Percentiles rank a stretch among this genome's conserved stretches.
These are phyloP conservation scores for Fusarium sp. DNA, from an alignment of 2,329 filamentous ascomycete genomes.

Conservation along the genomic window DNA sequence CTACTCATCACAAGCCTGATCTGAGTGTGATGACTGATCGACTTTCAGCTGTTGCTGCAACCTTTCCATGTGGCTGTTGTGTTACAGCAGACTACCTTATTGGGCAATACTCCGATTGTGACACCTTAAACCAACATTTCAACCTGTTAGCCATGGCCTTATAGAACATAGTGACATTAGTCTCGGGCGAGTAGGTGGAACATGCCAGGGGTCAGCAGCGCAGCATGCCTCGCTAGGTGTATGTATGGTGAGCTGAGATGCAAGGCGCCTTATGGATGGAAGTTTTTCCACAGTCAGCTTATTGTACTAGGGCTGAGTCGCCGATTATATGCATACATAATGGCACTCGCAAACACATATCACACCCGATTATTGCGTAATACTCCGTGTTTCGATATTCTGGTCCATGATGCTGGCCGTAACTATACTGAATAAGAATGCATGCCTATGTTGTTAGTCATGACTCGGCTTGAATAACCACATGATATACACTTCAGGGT, in stretches of 20 bases:
- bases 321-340: not conserved
- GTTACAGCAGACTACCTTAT: slow-evolving; percentile 32
- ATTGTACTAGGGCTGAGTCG: slow-evolving; percentile 15
- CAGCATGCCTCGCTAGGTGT: slow-evolving; percentile 3
- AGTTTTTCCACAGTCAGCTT: slow-evolving; percentile 22
- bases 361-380: not conserved
- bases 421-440: not conserved
- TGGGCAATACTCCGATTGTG: slow-evolving; percentile 36
- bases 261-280: slow-evolving; percentile 13
- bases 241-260: slow-evolving; percentile 19
- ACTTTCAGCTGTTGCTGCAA: slow-evolving; percentile 30
- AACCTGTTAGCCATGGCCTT: slow-evolving; percentile 10
- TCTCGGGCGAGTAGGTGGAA: slow-evolving; percentile 24
- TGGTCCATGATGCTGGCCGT: too few relatives aligned
- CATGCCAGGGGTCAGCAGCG: slow-evolving; percentile 14
- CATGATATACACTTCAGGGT: too few relatives aligned
- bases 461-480: not conserved
- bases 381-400: too few relatives aligned
- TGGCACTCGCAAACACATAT: not conserved
- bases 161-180: slow-evolving; percentile 17
- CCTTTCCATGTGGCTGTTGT: slow-evolving; percentile 31
- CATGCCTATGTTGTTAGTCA: not conserved
- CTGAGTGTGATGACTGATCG: slow-evolving; percentile 34
- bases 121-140: slow-evolving; percentile 35
- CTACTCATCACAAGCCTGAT: slow-evolving; percentile 22